phyloP scores from a whole-genome alignment of 2,329 filamentous ascomycete genomes.

The Diaporthe longicolla region DNA sequence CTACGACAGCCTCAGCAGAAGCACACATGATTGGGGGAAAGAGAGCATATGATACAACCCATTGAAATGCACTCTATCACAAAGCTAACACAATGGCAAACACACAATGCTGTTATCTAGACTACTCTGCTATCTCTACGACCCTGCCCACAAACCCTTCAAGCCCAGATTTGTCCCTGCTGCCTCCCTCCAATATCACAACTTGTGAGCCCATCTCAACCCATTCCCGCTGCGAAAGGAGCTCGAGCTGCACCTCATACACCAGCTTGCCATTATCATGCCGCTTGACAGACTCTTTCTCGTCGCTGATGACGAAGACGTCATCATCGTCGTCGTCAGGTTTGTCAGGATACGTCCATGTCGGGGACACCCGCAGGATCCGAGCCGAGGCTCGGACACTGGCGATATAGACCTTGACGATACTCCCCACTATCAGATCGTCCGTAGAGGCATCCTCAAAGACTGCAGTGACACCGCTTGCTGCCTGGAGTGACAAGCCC shows the following conservation, averaged over 20 bases:
- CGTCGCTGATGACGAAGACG: slow-evolving; percentile 71
- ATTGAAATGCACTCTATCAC: slow-evolving; percentile 2
- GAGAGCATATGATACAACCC: neutral
- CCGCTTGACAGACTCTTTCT: slow-evolving; percentile 54
- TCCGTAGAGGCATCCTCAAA: slow-evolving; percentile 77
- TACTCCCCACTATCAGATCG: slow-evolving; percentile 74
- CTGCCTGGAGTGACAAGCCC: slow-evolving; percentile 72
- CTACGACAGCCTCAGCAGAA: neutral
- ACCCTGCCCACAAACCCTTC: slow-evolving; percentile 81
- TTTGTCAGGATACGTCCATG: slow-evolving; percentile 45
- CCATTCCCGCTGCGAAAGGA: slow-evolving; percentile 80
- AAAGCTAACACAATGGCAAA: neutral
- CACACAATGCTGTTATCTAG: neutral
- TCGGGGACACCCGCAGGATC: slow-evolving; percentile 69
- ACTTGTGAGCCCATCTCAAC: slow-evolving; percentile 79
- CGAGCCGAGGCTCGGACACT: slow-evolving; percentile 88
- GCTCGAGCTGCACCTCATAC: slow-evolving; percentile 75
- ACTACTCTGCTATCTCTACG: slow-evolving; percentile 70
- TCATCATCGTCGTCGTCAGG: slow-evolving; percentile 61
- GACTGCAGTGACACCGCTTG: slow-evolving; percentile 78
- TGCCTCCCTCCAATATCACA: slow-evolving; percentile 79
- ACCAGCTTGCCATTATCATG: slow-evolving; percentile 48
- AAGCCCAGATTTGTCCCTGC: slow-evolving; percentile 75
- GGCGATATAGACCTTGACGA: slow-evolving; percentile 87
- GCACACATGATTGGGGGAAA: neutral